Evolutionary conservation across 2,329 filamentous ascomycete species (phyloP), one percentile per base, ranked within the genome.

Genomic region (Plenodomus lindquistii): DNA sequence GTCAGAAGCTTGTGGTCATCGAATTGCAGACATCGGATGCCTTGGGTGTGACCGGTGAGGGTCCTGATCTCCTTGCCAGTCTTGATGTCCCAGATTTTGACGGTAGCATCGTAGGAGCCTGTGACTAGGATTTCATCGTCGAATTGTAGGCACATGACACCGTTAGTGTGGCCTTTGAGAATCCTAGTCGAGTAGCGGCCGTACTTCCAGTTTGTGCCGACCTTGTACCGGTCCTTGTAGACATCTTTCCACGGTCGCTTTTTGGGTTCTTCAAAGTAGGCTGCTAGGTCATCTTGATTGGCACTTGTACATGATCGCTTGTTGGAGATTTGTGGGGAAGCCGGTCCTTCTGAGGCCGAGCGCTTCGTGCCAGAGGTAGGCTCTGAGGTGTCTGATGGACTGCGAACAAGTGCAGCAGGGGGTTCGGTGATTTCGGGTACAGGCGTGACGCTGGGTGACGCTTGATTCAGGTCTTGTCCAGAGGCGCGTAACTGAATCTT

Each of bases 141-240:
- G 53, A 99, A 86, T 62, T 88, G 85, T 35, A 88, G 72, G 59
- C 84, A 86, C 82, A 87, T 94, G 50, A 94, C 85, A 34, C 93
- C 93, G 67, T 97, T 97, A 10, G 84, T 86, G 72, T 97, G 87
- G 1, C 92, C 93, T 60, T 86, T 87, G 72, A 99, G 91, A 11
- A 88, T 84, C 67, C 87, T 91, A 59, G 89, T 87, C 6, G 86
- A 86, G 74, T 88, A 97, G 31, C 93, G 85, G 3, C 94, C 93
- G 56, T 96, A 91, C 71, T 96, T 96, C 94, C 94, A 99, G 71
- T 97, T 97, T 51, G 87, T 94, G 42, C 94, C 93, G 40, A 99
- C 91, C 70, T 93, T 94, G 79, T 93, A 97, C 15, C 90, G 85
- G 70, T 97, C 93, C 55, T 91, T 89, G 77, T 99, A 99, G 1